A percentile compares a stretch with the other conserved stretches of the same genome.
These are phyloP conservation scores for Boechera divaricarpa DNA, from an alignment of 345 rosid genomes.

Conservation along the genomic window DNA sequence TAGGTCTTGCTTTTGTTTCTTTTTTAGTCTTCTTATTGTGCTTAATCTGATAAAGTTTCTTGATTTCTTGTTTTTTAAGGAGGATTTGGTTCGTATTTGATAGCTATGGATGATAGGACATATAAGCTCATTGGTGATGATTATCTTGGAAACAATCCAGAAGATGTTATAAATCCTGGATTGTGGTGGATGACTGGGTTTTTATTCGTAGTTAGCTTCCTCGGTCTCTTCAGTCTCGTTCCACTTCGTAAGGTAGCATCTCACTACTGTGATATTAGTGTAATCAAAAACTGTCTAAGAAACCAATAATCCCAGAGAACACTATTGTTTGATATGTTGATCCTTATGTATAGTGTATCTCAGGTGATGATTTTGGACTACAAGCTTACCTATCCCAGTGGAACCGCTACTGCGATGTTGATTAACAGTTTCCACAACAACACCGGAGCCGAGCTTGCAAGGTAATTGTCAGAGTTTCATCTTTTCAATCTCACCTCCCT, in stretches of 20 bases:
- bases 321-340: neutral
- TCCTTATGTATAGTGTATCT: constrained; percentile 2
- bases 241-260: constrained; percentile 76
- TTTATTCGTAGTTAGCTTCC: constrained; percentile 76
- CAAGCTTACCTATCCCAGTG: constrained; percentile 45
- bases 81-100: constrained; percentile 78
- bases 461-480: constrained; percentile 32
- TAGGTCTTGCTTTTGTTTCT: neutral
- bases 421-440: constrained; percentile 41
- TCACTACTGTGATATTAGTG: neutral
- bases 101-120: constrained; percentile 79
- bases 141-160: constrained; percentile 73
- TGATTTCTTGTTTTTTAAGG: constrained; percentile 45
- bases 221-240: constrained; percentile 78
- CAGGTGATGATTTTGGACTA: constrained; percentile 45
- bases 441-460: constrained; percentile 41
- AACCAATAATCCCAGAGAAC: neutral
- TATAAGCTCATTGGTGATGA: constrained; percentile 76
- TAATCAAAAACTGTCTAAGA: neutral
- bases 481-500: neutral
- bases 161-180: constrained; percentile 76
- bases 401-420: constrained; percentile 42
- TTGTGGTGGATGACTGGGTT: constrained; percentile 88
- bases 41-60: neutral
- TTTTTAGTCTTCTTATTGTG: neutral